Base-by-base conservation (phyloP, 176 grass and related monocot genomes). In the Oryza rufipogon region DNA sequence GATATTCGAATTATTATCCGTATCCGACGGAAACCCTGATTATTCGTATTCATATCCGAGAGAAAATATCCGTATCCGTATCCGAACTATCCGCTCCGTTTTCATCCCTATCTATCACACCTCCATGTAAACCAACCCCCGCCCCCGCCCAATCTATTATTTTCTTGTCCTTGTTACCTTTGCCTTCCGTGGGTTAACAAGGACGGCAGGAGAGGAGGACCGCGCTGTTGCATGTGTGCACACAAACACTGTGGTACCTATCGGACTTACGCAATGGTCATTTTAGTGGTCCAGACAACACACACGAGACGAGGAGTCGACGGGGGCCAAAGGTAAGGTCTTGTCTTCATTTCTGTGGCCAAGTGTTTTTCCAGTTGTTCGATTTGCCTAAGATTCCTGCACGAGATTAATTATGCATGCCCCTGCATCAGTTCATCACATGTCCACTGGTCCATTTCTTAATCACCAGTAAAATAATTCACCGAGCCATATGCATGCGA, bases 211-310 rank as follows among this genome's bases (percentile, higher is more conserved):
- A 42, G 83, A 36, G 0, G 19, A 42, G 83, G 83, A 82, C 88
- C 74, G 63, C 74, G 9, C 10, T 33, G 73, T 83, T 68, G 84
- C 88, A 79, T 90, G 88, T 72, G 88, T 74, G 79, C 79, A 84
- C 88, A 78, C 79, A 36, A 23, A 17, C 83, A 68, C 68, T 83
- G n/a, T n/a, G n/a, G n/a, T n/a, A n/a, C n/a, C n/a, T n/a, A 44
- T 60, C 66, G 58, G 36, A 19, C 66, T 73, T 58, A 68, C 75
- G 60, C 79, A 58, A 25, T 56, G 66, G 60, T 74, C 30, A 74
- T 32, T 75, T 51, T 61, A 6, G 14, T 76, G 54, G 54, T 58
- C 54, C 54, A 58, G 7, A 11, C 9, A 22, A 22, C 19, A 61
- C 20, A 23, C 19, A 58, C 2, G 52, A 70, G 9, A 49, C 17